Percentiles rank a stretch among this genome's conserved stretches.
Evolutionary conservation across 2,329 filamentous ascomycete species (phyloP).

Genomic region (Trichoderma aggressivum): DNA sequence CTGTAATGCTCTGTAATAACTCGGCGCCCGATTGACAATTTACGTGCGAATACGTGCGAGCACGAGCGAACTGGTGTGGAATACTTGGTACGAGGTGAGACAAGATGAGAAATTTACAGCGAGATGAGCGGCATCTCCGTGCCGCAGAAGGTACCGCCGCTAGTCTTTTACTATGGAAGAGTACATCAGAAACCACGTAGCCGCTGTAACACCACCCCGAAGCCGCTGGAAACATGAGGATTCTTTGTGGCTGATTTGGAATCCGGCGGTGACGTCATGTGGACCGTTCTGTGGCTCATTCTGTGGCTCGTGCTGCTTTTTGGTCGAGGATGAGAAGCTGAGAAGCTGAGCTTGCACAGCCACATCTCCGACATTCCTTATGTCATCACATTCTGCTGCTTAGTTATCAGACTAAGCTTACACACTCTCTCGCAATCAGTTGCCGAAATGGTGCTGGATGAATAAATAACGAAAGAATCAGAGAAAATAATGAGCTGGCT

Average conservation of each 20-base stretch:
- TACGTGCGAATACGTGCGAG: background rate
- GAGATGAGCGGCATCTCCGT: background rate
- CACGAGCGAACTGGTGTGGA: background rate
- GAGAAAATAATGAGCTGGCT: background rate
- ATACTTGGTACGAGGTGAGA: background rate
- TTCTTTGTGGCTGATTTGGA: background rate
- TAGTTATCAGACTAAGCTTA: background rate
- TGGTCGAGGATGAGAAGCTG: background rate
- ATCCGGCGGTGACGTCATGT: background rate
- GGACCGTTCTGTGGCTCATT: background rate
- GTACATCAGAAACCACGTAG: background rate
- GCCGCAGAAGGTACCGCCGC: no score
- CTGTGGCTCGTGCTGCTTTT: background rate
- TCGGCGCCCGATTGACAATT: background rate
- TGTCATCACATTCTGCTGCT: background rate
- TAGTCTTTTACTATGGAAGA: background rate
- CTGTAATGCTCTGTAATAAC: background rate
- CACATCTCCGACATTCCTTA: background rate
- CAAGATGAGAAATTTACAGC: background rate
- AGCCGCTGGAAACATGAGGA: constrained; percentile 2
- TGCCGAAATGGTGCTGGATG: background rate
- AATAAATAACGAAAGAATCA: background rate
- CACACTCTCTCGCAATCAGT: background rate
- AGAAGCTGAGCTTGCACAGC: background rate
- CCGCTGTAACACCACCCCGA: background rate